phyloP scores from a whole-genome alignment of 768 basidiomycete genomes.

The Serendipita sp. region DNA sequence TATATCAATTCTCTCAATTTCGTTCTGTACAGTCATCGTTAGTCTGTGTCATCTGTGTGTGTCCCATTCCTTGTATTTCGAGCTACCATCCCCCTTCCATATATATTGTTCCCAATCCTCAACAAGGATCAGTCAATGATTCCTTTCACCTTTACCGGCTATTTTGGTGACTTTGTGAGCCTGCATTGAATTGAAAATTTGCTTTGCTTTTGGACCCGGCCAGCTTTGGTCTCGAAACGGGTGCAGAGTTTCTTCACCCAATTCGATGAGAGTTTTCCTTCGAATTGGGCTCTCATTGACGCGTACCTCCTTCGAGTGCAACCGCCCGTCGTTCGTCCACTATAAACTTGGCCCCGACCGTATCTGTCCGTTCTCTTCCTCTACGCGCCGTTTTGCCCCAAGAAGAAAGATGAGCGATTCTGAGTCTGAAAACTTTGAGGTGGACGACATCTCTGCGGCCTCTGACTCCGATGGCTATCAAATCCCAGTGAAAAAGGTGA shows the following conservation, averaged over 20 bases:
- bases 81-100: not conserved
- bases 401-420: conserved; percentile 50
- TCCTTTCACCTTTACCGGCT: not conserved
- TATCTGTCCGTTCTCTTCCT: not conserved
- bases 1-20: not conserved
- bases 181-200: too few relatives aligned
- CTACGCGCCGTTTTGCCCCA: not conserved
- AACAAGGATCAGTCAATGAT: too few relatives aligned
- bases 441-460: conserved; percentile 35
- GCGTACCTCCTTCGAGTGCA: not conserved
- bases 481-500: conserved; percentile 28
- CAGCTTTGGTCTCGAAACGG: not conserved
- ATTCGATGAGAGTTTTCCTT: not conserved
- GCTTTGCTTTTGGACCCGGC: too few relatives aligned
- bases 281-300: not conserved
- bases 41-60: not conserved
- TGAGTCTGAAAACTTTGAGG: conserved; percentile 51
- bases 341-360: not conserved
- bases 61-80: not conserved
- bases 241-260: not conserved
- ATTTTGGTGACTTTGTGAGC: too few relatives aligned
- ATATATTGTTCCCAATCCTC: not conserved
- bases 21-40: not conserved
- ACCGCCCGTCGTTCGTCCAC: not conserved
- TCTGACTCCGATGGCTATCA: conserved; percentile 54